These are phyloP conservation scores for Xylaria sp. DNA, from an alignment of 495 filamentous ascomycete species.

Conservation along the genomic window DNA sequence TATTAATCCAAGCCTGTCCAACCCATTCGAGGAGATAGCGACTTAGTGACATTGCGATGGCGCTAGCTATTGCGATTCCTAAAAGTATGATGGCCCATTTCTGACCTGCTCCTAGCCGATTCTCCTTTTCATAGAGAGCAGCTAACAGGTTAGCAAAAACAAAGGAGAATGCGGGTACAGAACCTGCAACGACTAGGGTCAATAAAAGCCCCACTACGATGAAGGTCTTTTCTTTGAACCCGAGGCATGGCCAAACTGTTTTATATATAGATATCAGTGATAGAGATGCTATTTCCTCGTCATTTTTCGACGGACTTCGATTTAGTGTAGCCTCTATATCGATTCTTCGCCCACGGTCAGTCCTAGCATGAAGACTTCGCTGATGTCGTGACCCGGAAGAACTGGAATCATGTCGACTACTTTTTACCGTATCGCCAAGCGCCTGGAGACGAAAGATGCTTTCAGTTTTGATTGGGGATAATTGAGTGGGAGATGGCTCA, in stretches of 20 bases:
- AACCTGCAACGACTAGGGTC: slow-evolving; percentile 68
- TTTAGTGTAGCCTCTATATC: neutral
- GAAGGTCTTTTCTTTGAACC: slow-evolving; percentile 54
- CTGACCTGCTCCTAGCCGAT: slow-evolving; percentile 54
- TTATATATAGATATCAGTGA: slow-evolving; percentile 67
- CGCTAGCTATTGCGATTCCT: slow-evolving; percentile 71
- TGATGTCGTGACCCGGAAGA: slow-evolving; percentile 13
- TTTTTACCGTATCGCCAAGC: slow-evolving; percentile 32
- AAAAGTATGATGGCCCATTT: slow-evolving; percentile 77
- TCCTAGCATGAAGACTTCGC: neutral
- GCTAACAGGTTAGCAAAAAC: slow-evolving; percentile 76
- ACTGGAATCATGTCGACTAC: slow-evolving; percentile 19
- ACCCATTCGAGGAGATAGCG: slow-evolving; percentile 73
- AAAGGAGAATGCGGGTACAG: slow-evolving; percentile 80
- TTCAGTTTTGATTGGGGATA: slow-evolving; percentile 23
- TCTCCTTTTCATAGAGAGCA: slow-evolving; percentile 65
- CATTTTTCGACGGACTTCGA: slow-evolving; percentile 29
- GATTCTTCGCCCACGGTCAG: neutral
- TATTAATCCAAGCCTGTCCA: slow-evolving; percentile 82
- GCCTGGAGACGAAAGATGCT: slow-evolving; percentile 33
- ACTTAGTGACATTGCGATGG: slow-evolving; percentile 65
- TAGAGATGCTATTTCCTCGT: slow-evolving; percentile 33
- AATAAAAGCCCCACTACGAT: slow-evolving; percentile 67
- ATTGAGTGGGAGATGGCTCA: neutral
- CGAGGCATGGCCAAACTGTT: slow-evolving; percentile 76